Conservation (phyloP, 768 basidiomycete species). For the Lanmaoa rubissima region DNA sequence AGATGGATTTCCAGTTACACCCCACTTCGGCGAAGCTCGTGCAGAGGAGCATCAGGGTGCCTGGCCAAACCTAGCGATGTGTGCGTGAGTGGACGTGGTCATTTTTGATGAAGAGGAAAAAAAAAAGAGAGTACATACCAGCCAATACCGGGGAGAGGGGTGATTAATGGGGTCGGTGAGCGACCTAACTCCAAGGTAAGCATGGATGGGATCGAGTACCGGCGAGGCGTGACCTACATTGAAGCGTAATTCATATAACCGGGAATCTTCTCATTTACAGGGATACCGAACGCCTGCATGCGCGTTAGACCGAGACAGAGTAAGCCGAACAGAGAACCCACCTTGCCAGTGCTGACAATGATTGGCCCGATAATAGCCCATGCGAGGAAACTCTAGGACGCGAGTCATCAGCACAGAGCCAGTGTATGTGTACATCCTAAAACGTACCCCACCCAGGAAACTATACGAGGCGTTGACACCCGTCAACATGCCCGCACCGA, state of each 20-base stretch:
- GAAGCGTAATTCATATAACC: constrained; percentile 28
- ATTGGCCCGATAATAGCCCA: constrained; percentile 63
- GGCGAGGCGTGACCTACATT: constrained; percentile 5
- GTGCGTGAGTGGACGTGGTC: neutral
- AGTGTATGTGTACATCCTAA: neutral
- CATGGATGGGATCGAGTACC: neutral
- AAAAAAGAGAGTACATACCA: constrained; percentile 19
- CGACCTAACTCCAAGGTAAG: constrained; percentile 25
- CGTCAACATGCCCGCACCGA: constrained; percentile 57
- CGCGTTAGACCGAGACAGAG: neutral
- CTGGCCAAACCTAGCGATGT: constrained; percentile 23
- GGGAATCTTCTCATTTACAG: constrained; percentile 5
- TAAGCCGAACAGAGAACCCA: neutral
- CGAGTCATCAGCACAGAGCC: neutral
- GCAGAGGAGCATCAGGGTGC: constrained; percentile 51
- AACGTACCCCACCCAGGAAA: constrained; percentile 44
- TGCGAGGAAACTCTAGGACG: constrained; percentile 49
- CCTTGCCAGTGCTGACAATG: constrained; percentile 47
- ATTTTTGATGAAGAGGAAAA: neutral
- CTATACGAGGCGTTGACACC: constrained; percentile 57
- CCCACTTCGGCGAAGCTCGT: constrained; percentile 35
- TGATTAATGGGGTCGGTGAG: constrained; percentile 43
- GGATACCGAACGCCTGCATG: constrained; percentile 19
- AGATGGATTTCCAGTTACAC: constrained; percentile 25
- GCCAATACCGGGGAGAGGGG: constrained; percentile 60